Evolutionary conservation across 2,329 filamentous ascomycete genomes (phyloP).

Genomic region (Dothistroma pini): DNA sequence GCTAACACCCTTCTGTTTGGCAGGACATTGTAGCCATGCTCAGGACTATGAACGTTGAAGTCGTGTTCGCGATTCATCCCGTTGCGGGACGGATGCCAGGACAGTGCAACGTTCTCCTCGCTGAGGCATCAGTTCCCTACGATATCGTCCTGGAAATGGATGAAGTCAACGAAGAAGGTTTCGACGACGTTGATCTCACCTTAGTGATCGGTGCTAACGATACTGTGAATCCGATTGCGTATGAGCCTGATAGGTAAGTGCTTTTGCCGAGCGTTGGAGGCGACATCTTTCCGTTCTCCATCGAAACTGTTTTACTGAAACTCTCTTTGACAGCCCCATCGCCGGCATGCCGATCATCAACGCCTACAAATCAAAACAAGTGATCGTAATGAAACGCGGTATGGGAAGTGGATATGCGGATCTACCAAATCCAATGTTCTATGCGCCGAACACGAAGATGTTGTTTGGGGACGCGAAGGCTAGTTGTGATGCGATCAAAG

Average conservation of each 20-base stretch:
- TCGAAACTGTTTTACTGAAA: slow-evolving; percentile 14
- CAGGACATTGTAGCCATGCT: slow-evolving; percentile 69
- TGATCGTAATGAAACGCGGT: slow-evolving; percentile 87
- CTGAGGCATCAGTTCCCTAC: slow-evolving; percentile 83
- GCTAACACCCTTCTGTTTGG: too few species aligned
- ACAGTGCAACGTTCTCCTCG: slow-evolving; percentile 86
- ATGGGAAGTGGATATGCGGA: slow-evolving; percentile 88
- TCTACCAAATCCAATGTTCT: slow-evolving; percentile 91
- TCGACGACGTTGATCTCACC: slow-evolving; percentile 77
- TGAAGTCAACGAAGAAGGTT: slow-evolving; percentile 85
- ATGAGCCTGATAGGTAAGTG: slow-evolving; percentile 62
- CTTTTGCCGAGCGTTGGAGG: not conserved
- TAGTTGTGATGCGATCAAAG: slow-evolving; percentile 34
- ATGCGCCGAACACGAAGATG: slow-evolving; percentile 69
- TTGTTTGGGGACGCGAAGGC: slow-evolving; percentile 83
- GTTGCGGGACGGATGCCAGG: slow-evolving; percentile 91
- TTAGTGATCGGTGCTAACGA: slow-evolving; percentile 86
- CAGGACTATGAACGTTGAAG: slow-evolving; percentile 70
- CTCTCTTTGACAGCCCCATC: slow-evolving; percentile 57
- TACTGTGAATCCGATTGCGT: slow-evolving; percentile 84
- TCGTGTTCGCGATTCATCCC: slow-evolving; percentile 73
- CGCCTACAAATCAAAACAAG: slow-evolving; percentile 91
- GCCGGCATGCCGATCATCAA: slow-evolving; percentile 91
- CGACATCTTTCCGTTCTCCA: not conserved
- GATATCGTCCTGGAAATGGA: slow-evolving; percentile 95